These are phyloP conservation scores for Saccharomyces kudriavzevii DNA, from an alignment of 805 yeast species.

Conservation along the genomic window DNA sequence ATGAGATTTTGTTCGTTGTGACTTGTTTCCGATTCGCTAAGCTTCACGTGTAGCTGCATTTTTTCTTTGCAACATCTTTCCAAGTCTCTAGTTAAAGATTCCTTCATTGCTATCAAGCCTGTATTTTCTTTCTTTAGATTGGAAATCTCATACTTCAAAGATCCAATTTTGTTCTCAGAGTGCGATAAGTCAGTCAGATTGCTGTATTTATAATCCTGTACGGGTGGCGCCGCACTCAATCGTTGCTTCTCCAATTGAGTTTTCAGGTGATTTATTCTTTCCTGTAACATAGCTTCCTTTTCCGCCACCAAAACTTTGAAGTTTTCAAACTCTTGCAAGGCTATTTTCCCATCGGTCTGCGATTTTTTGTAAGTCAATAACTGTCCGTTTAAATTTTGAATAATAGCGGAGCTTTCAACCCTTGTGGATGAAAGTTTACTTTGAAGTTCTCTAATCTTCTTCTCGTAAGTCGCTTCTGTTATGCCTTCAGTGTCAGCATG, in stretches of 20 bases:
- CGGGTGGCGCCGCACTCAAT: constrained; percentile 25
- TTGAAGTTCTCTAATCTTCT: background rate
- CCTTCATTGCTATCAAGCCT: background rate
- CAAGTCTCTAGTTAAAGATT: background rate
- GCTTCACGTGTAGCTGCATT: background rate
- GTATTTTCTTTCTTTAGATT: background rate
- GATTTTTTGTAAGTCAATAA: background rate
- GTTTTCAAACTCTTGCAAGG: background rate
- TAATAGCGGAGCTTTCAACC: constrained; percentile 46
- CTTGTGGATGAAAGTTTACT: constrained; percentile 38
- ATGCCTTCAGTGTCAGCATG: background rate
- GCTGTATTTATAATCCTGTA: background rate
- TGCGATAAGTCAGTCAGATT: background rate
- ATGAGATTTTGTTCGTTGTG: background rate
- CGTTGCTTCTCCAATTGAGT: constrained; percentile 45
- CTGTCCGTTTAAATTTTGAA: constrained; percentile 39
- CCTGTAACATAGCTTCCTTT: background rate
- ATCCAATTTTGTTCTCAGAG: background rate
- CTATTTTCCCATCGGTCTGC: background rate
- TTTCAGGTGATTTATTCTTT: constrained; percentile 21
- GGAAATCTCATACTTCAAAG: background rate
- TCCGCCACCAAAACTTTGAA: background rate
- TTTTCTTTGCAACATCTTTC: background rate
- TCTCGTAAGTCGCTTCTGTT: background rate
- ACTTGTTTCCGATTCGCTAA: background rate